A percentile compares a stretch with the other conserved stretches of the same genome.
phyloP scores from a whole-genome alignment of 2,329 filamentous ascomycete species.

The Cladosporium oxysporum region DNA sequence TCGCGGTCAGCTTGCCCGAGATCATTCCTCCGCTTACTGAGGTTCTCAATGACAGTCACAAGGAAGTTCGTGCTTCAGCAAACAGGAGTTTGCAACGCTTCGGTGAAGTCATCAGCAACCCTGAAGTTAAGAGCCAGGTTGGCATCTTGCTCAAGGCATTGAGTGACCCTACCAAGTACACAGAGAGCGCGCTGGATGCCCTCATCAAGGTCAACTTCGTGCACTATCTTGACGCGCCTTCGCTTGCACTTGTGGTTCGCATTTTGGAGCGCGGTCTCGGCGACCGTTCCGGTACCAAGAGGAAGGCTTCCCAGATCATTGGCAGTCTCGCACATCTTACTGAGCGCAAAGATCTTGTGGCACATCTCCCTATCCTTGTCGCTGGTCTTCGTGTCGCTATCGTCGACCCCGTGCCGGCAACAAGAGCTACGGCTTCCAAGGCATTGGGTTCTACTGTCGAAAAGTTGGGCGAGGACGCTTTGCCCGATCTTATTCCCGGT shows the following conservation, averaged over 20 bases:
- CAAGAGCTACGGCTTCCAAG: conserved; percentile 92
- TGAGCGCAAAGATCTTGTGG: conserved; percentile 88
- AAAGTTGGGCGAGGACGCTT: conserved; percentile 93
- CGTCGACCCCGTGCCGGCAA: conserved; percentile 94
- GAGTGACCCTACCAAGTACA: conserved; percentile 96
- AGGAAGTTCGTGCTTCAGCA: conserved; percentile 87
- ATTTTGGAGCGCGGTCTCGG: conserved; percentile 90
- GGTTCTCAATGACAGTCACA: conserved; percentile 96
- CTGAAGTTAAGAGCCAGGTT: conserved; percentile 91
- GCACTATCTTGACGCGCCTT: conserved; percentile 97
- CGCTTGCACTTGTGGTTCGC: conserved; percentile 88
- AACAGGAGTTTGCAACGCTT: conserved; percentile 97
- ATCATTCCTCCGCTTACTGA: conserved; percentile 95
- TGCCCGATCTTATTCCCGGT: conserved; percentile 95
- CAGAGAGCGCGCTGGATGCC: conserved; percentile 87
- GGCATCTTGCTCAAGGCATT: conserved; percentile 91
- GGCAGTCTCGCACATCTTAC: conserved; percentile 96
- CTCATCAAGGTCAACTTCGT: conserved; percentile 98
- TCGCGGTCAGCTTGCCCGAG: conserved; percentile 87
- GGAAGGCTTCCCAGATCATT: conserved; percentile 96
- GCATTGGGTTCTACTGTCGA: conserved; percentile 95
- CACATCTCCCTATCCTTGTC: conserved; percentile 88
- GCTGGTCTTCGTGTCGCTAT: conserved; percentile 85
- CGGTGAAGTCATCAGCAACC: conserved; percentile 97
- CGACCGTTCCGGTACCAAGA: conserved; percentile 91